Percentiles rank a stretch among this genome's conserved stretches.
These are phyloP conservation scores for Cicer judaicum DNA, from an alignment of 306 rosid genomes.

Conservation along the genomic window DNA sequence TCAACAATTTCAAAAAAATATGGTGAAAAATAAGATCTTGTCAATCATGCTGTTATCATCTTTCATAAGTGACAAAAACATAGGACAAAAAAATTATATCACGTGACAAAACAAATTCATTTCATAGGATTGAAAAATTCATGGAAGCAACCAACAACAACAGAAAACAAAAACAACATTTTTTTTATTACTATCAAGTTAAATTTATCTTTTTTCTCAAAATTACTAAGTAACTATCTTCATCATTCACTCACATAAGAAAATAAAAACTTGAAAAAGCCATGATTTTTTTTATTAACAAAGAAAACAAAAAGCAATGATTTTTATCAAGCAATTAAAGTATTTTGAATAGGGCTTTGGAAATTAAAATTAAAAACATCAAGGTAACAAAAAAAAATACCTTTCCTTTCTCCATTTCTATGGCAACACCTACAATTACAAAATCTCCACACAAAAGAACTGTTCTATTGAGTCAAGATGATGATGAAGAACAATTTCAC, in stretches of 20 bases:
- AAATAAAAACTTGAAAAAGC: not conserved
- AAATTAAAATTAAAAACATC: not conserved
- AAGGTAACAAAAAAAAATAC: slow-evolving; percentile 45
- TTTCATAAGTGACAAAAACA: slow-evolving; percentile 39
- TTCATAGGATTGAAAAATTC: slow-evolving; percentile 25
- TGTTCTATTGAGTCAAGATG: slow-evolving; percentile 43
- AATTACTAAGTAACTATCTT: not conserved
- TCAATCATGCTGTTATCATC: slow-evolving; percentile 47
- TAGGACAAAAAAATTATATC: slow-evolving; percentile 26
- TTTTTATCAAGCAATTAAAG: slow-evolving; percentile 12
- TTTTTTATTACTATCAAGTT: slow-evolving; percentile 3
- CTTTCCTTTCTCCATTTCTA: slow-evolving; percentile 85
- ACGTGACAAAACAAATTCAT: slow-evolving; percentile 36
- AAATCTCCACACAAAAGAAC: slow-evolving; percentile 31
- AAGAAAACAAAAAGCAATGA: not conserved
- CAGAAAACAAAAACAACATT: slow-evolving; percentile 29
- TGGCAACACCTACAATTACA: slow-evolving; percentile 19
- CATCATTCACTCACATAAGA: slow-evolving; percentile 15
- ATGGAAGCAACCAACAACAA: slow-evolving; percentile 17
- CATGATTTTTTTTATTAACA: not conserved
- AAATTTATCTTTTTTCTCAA: slow-evolving; percentile 21
- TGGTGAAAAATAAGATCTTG: slow-evolving; percentile 31
- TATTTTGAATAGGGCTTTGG: not conserved
- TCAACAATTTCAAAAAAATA: slow-evolving; percentile 38
- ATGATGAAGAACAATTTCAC: slow-evolving; percentile 36